Percentiles rank a stretch among this genome's conserved stretches.
Conservation (phyloP, 352 stramenopile genomes). For the Globisporangium polare region DNA sequence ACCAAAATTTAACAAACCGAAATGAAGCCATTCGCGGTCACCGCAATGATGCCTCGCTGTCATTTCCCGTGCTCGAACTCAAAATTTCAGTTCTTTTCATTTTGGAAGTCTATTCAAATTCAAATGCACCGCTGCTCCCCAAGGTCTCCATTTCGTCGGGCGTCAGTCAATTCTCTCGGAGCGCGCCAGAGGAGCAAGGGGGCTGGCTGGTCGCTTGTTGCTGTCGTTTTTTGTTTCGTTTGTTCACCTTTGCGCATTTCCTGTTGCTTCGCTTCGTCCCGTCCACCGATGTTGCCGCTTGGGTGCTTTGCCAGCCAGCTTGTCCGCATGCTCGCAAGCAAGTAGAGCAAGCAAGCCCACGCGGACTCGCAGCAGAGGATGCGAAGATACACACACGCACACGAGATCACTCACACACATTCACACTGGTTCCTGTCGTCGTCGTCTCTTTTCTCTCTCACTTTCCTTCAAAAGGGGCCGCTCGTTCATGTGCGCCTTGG, state of each 20-base stretch:
- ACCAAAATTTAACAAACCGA: no score
- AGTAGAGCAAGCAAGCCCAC: neutral
- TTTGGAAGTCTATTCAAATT: conserved; percentile 7
- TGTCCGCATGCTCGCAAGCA: no score
- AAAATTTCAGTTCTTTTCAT: neutral
- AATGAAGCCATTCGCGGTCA: no score
- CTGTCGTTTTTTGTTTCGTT: neutral
- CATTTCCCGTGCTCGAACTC: no score
- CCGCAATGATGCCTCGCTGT: no score
- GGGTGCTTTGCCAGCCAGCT: no score
- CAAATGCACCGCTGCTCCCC: neutral
- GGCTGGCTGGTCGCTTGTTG: neutral
- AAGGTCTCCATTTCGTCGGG: neutral
- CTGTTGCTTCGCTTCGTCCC: neutral
- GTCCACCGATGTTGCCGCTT: neutral
- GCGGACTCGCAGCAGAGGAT: neutral
- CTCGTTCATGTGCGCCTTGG: neutral
- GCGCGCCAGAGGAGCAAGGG: neutral
- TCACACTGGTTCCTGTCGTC: neutral
- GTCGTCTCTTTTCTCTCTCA: neutral
- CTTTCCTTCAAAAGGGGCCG: neutral
- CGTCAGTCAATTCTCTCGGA: neutral
- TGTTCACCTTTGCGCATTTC: neutral
- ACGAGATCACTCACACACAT: conserved; percentile 1
- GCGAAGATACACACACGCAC: neutral